A percentile compares a stretch with the other conserved stretches of the same genome.
These are phyloP conservation scores for Fusarium albidum DNA, from an alignment of 2,329 filamentous ascomycete genomes.

Conservation along the genomic window DNA sequence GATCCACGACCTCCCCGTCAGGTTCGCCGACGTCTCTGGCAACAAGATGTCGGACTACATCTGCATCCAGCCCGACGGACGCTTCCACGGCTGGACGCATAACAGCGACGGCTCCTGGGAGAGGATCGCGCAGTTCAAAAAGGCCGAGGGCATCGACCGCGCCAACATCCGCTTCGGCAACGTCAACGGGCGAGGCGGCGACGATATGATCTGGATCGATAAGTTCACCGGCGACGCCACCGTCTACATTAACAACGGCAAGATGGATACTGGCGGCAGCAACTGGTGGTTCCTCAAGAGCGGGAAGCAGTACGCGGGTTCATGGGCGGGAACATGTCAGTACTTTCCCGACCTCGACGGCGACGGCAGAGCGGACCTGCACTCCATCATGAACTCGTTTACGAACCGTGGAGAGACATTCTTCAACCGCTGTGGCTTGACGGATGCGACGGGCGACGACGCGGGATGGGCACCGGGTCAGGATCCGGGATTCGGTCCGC, in stretches of 20 bases:
- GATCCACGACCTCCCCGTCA: not conserved
- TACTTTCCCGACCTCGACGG: slow-evolving; percentile 10
- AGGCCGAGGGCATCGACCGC: not conserved
- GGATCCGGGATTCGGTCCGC: no score
- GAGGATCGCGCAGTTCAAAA: slow-evolving; percentile 10
- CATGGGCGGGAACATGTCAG: not conserved
- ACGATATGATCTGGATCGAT: no score
- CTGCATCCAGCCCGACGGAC: slow-evolving; percentile 10
- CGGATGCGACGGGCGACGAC: no score
- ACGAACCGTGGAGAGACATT: no score
- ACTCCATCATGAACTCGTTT: no score
- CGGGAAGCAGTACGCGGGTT: not conserved
- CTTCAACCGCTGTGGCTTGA: no score
- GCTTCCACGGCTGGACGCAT: slow-evolving; percentile 10
- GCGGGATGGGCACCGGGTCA: no score
- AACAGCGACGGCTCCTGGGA: slow-evolving; percentile 5
- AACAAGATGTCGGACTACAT: slow-evolving; percentile 19
- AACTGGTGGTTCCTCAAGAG: no score
- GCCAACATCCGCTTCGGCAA: no score
- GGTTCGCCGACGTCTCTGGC: slow-evolving; percentile 42
- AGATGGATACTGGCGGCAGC: no score
- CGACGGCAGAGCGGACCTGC: slow-evolving; percentile 1
- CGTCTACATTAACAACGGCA: not conserved
- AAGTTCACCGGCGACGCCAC: no score
- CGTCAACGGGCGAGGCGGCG: no score